Evolutionary conservation across 805 yeast species (phyloP).

Genomic region (Candida morakotiae): DNA sequence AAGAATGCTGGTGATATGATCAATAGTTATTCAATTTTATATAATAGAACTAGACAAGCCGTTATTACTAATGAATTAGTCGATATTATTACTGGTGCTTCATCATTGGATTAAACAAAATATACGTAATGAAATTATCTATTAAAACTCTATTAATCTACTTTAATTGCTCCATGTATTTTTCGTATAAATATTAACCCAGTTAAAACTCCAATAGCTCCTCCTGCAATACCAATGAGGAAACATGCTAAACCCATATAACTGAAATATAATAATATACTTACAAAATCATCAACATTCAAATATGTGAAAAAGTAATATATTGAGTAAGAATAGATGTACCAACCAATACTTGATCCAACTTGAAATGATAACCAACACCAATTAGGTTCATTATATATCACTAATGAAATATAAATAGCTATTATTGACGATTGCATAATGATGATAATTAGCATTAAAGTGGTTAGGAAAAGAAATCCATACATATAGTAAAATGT

Average conservation of each 20-base stretch:
- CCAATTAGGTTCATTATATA: slow-evolving; percentile 62
- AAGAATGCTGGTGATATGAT: slow-evolving; percentile 99
- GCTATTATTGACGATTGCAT: slow-evolving; percentile 70
- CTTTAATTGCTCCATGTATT: slow-evolving; percentile 56
- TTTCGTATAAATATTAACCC: slow-evolving; percentile 62
- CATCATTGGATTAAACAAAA: slow-evolving; percentile 75
- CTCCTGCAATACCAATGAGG: slow-evolving; percentile 66
- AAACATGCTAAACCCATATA: slow-evolving; percentile 65
- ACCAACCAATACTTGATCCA: slow-evolving; percentile 68
- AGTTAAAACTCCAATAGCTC: slow-evolving; percentile 68
- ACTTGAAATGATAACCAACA: slow-evolving; percentile 77
- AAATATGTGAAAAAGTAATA: slow-evolving; percentile 60
- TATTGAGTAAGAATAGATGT: slow-evolving; percentile 61
- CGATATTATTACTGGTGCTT: slow-evolving; percentile 99
- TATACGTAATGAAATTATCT: not conserved
- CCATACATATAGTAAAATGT: slow-evolving; percentile 80
- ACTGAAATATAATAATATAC: slow-evolving; percentile 63
- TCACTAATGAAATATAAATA: slow-evolving; percentile 55
- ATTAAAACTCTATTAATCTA: slow-evolving; percentile 35
- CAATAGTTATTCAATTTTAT: slow-evolving; percentile 89
- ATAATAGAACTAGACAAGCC: slow-evolving; percentile 99
- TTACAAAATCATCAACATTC: slow-evolving; percentile 62
- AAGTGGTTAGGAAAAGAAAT: slow-evolving; percentile 59
- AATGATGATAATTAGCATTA: slow-evolving; percentile 58
- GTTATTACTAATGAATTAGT: slow-evolving; percentile 99